phyloP scores from a whole-genome alignment of 306 rosid genomes.

The Begonia peltatifolia region DNA sequence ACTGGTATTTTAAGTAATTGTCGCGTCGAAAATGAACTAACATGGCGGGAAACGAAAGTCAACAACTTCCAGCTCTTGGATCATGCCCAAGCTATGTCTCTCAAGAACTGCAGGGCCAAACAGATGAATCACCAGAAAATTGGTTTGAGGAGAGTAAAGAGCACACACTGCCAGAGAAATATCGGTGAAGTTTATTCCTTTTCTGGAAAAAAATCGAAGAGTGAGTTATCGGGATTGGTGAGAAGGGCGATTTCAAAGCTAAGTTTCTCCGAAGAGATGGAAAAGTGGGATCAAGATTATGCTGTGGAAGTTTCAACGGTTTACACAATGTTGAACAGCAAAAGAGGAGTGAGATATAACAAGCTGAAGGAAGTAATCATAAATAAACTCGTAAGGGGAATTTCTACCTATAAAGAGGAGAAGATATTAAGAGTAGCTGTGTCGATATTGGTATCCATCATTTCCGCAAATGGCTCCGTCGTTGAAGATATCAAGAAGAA shows the following conservation, averaged over 20 bases:
- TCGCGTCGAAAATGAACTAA: conserved; percentile 26
- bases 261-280: conserved; percentile 32
- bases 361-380: conserved; percentile 59
- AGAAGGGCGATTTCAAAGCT: conserved; percentile 28
- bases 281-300: conserved; percentile 37
- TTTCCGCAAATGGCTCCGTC: conserved; percentile 49
- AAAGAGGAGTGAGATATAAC: conserved; percentile 27
- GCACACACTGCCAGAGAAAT: conserved; percentile 15
- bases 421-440: conserved; percentile 54
- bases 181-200: conserved; percentile 20
- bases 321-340: conserved; percentile 35
- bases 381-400: conserved; percentile 46
- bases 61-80: conserved; percentile 26
- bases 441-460: conserved; percentile 40
- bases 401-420: conserved; percentile 62
- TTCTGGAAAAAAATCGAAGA: conserved; percentile 27
- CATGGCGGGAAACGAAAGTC: conserved; percentile 17
- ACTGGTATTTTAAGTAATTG: conserved; percentile 14
- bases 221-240: conserved; percentile 19
- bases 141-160: conserved; percentile 17
- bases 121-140: conserved; percentile 22
- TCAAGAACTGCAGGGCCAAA: conserved; percentile 14
- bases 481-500: conserved; percentile 62
- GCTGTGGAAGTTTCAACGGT: conserved; percentile 41
- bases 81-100: conserved; percentile 17